Conservation (phyloP, 2,329 filamentous ascomycete genomes). For the Didymella segeticola region DNA sequence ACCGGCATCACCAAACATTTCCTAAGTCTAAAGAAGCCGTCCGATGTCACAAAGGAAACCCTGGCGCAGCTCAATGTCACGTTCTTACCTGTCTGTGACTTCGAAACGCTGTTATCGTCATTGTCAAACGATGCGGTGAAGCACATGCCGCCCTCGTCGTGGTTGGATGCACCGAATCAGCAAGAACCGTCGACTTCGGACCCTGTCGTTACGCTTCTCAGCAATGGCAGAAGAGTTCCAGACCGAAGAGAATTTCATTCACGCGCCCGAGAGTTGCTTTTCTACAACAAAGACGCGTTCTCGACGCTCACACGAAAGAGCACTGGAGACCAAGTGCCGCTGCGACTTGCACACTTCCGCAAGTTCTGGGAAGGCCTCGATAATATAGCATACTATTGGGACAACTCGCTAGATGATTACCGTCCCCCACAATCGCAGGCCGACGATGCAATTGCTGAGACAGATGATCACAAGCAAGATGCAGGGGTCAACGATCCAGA, state of each 20-base stretch:
- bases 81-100: conserved; percentile 44
- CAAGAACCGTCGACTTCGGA: conserved; percentile 36
- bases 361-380: conserved; percentile 68
- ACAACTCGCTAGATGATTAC: conserved; percentile 65
- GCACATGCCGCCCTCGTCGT: conserved; percentile 50
- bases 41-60: conserved; percentile 50
- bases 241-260: conserved; percentile 57
- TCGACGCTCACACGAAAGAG: conserved; percentile 61
- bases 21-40: conserved; percentile 48
- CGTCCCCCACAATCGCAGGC: conserved; percentile 41
- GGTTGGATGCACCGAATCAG: conserved; percentile 38
- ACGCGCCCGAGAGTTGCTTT: conserved; percentile 58
- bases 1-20: conserved; percentile 56
- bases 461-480: not conserved
- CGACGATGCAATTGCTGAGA: conserved; percentile 6
- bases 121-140: conserved; percentile 42
- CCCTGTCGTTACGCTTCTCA: conserved; percentile 45
- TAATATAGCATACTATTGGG: conserved; percentile 68
- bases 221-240: conserved; percentile 58
- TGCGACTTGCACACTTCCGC: conserved; percentile 62
- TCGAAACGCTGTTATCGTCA: conserved; percentile 49
- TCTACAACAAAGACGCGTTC: conserved; percentile 65
- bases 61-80: conserved; percentile 53
- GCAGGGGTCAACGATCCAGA: conserved; percentile 10
- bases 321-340: conserved; percentile 53